Conservation (phyloP, 768 basidiomycete genomes). For the Tylopilus vinaceipallidus region DNA sequence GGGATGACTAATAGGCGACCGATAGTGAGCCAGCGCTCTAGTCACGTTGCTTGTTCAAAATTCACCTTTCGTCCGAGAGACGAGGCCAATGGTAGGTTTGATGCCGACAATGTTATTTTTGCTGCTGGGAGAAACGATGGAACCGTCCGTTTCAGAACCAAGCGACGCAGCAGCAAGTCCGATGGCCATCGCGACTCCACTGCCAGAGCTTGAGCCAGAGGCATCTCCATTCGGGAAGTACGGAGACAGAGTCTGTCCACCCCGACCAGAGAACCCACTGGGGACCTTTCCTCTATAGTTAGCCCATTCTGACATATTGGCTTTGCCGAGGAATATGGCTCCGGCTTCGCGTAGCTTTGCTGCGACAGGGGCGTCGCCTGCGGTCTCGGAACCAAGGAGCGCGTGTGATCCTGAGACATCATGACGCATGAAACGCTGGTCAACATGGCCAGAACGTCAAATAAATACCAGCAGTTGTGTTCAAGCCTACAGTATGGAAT, state of each 20-base stretch:
- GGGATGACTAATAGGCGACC: constrained; percentile 47
- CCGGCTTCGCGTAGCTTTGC: constrained; percentile 32
- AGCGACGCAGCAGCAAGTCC: constrained; percentile 43
- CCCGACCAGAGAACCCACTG: constrained; percentile 45
- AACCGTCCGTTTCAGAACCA: constrained; percentile 51
- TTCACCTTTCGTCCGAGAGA: constrained; percentile 37
- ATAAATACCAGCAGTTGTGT: constrained; percentile 36
- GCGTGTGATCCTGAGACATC: constrained; percentile 31
- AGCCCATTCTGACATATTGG: constrained; percentile 46
- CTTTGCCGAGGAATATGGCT: constrained; percentile 41
- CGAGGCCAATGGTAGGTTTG: constrained; percentile 41
- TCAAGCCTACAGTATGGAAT: constrained; percentile 28
- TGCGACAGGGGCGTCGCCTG: constrained; percentile 32
- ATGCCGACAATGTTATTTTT: constrained; percentile 43
- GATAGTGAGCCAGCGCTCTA: neutral
- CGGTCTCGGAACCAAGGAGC: constrained; percentile 35
- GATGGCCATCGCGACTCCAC: constrained; percentile 40
- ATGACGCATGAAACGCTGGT: neutral
- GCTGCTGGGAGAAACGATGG: constrained; percentile 43
- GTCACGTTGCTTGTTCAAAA: neutral
- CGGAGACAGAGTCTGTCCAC: constrained; percentile 42
- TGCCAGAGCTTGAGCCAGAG: constrained; percentile 44
- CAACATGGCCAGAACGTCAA: neutral
- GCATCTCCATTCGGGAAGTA: constrained; percentile 42
- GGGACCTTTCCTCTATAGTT: constrained; percentile 39